A percentile compares a stretch with the other conserved stretches of the same genome.
phyloP scores from a whole-genome alignment of 345 rosid species.

The Salix suchowensis region DNA sequence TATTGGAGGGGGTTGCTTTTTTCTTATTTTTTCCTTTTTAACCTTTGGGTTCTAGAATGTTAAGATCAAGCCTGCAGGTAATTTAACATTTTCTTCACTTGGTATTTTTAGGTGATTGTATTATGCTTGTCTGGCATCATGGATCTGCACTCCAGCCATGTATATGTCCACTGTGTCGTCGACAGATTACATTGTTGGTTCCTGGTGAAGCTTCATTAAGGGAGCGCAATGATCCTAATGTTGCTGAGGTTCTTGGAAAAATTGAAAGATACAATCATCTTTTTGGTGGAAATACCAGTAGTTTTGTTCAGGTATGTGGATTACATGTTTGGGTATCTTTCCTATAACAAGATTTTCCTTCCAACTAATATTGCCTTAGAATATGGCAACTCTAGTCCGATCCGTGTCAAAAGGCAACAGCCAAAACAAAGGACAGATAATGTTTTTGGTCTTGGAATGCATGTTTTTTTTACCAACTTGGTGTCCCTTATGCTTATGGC shows the following conservation, averaged over 20 bases:
- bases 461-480: background rate
- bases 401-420: background rate
- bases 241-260: conserved; percentile 44
- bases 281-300: conserved; percentile 49
- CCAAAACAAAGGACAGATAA: background rate
- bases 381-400: background rate
- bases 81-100: background rate
- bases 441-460: background rate
- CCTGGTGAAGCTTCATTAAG: conserved; percentile 57
- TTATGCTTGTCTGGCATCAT: conserved; percentile 82
- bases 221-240: conserved; percentile 38
- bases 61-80: background rate
- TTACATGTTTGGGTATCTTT: background rate
- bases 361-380: background rate
- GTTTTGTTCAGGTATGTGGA: conserved; percentile 60
- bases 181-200: conserved; percentile 71
- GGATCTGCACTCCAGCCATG: conserved; percentile 68
- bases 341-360: background rate
- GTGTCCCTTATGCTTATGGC: no score
- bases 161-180: conserved; percentile 86
- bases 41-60: background rate
- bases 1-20: background rate
- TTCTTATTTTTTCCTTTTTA: background rate
- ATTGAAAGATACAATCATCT: conserved; percentile 68
- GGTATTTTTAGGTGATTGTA: conserved; percentile 52